Percentiles rank a stretch among this genome's conserved stretches.
Evolutionary conservation across 495 filamentous ascomycete genomes (phyloP).

Genomic region (Talaromyces proteolyticus): DNA sequence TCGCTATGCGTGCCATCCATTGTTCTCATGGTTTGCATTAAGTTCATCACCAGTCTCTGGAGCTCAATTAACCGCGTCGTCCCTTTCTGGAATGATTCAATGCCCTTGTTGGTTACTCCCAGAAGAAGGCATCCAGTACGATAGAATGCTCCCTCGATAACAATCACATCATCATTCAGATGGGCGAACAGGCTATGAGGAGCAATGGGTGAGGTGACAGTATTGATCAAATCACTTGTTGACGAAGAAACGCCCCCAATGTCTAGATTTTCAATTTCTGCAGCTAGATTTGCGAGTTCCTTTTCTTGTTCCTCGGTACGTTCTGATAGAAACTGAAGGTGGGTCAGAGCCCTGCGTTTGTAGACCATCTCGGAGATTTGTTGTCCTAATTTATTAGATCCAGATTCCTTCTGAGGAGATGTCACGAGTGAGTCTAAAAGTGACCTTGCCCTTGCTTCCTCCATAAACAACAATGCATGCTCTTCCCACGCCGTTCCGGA

Average conservation of each 20-base stretch:
- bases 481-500: constrained; percentile 15
- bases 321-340: constrained; percentile 9
- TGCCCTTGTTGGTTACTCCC: constrained; percentile 17
- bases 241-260: constrained; percentile 13
- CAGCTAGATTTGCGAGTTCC: constrained; percentile 11
- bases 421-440: constrained; percentile 15
- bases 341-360: constrained; percentile 15
- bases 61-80: constrained; percentile 5
- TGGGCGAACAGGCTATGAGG: constrained; percentile 13
- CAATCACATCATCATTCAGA: constrained; percentile 15
- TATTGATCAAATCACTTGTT: constrained; percentile 17
- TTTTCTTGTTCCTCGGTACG: constrained; percentile 13
- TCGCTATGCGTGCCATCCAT: constrained; percentile 13
- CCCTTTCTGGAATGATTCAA: constrained; percentile 7
- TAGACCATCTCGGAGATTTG: constrained; percentile 14
- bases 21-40: constrained; percentile 17
- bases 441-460: constrained; percentile 16
- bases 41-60: constrained; percentile 14
- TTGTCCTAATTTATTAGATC: background rate
- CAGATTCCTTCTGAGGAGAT: constrained; percentile 8
- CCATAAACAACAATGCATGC: constrained; percentile 20
- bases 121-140: constrained; percentile 14
- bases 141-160: constrained; percentile 18
- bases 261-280: constrained; percentile 14
- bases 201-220: constrained; percentile 12